These are phyloP conservation scores for Penicillium roqueforti DNA, from an alignment of 495 filamentous ascomycete genomes.

Conservation along the genomic window DNA sequence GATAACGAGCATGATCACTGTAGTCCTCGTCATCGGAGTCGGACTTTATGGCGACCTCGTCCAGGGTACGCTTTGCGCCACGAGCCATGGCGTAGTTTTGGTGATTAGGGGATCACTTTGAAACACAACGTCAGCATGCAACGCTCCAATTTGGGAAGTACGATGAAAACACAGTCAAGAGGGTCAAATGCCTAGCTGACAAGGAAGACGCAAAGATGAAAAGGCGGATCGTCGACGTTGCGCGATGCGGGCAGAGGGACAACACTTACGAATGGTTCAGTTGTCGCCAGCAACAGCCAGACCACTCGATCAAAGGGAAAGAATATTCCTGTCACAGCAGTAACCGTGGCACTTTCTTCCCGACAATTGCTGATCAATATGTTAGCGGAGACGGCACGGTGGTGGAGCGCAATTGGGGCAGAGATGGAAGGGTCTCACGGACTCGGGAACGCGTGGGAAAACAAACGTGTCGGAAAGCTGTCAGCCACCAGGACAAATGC, in stretches of 20 bases:
- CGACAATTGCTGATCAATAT: constrained; percentile 24
- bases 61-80: constrained; percentile 62
- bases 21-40: constrained; percentile 83
- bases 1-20: constrained; percentile 38
- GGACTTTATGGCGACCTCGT: constrained; percentile 74
- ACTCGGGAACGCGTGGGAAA: constrained; percentile 26
- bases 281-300: constrained; percentile 12
- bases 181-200: not conserved
- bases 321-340: not conserved
- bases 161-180: too few species aligned
- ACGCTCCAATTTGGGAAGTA: not conserved
- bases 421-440: constrained; percentile 17
- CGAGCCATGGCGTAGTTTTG: constrained; percentile 42
- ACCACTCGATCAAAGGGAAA: constrained; percentile 3
- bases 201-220: not conserved
- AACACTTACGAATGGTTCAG: constrained; percentile 8
- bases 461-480: not conserved
- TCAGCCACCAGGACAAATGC: not conserved
- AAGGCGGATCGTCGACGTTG: not conserved
- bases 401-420: constrained; percentile 24
- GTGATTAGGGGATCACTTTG: constrained; percentile 14
- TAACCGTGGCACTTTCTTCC: not conserved
- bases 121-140: constrained; percentile 11
- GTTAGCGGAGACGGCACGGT: constrained; percentile 16
- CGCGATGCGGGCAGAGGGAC: constrained; percentile 7